Conservation (phyloP, 1,139 yeast species). For the Barnettozyma hawaiiensis region DNA sequence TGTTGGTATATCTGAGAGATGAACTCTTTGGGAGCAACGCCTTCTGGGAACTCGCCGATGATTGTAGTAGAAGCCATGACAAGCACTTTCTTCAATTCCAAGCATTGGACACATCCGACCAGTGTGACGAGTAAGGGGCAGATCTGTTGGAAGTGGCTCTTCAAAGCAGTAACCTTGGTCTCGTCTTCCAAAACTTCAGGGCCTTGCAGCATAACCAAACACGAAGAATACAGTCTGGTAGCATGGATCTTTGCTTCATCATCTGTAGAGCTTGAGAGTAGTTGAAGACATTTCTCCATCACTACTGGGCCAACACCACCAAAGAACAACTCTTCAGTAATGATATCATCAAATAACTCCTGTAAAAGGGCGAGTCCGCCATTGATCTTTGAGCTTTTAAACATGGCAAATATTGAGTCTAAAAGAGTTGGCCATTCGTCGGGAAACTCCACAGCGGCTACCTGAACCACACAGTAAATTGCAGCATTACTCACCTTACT, state of each 20-base stretch:
- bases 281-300: constrained; percentile 23
- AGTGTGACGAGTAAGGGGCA: constrained; percentile 12
- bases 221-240: constrained; percentile 46
- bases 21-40: constrained; percentile 20
- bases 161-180: constrained; percentile 27
- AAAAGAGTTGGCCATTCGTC: constrained; percentile 90
- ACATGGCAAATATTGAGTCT: constrained; percentile 39
- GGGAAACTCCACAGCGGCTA: constrained; percentile 87
- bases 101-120: constrained; percentile 13
- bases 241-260: constrained; percentile 44
- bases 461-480: constrained; percentile 73
- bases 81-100: constrained; percentile 19
- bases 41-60: constrained; percentile 31
- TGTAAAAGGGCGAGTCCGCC: constrained; percentile 70
- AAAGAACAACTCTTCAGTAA: constrained; percentile 82
- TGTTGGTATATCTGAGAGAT: constrained; percentile 11
- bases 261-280: constrained; percentile 34
- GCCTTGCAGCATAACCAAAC: constrained; percentile 47
- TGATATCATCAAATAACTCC: constrained; percentile 79
- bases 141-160: constrained; percentile 21
- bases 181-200: constrained; percentile 42
- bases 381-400: constrained; percentile 35
- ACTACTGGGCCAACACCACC: constrained; percentile 49
- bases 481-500: constrained; percentile 65
- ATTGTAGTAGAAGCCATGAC: constrained; percentile 24